Evolutionary conservation across 768 basidiomycete genomes (phyloP), one percentile per base, ranked within the genome.

Genomic region (Agrocybe praecox): DNA sequence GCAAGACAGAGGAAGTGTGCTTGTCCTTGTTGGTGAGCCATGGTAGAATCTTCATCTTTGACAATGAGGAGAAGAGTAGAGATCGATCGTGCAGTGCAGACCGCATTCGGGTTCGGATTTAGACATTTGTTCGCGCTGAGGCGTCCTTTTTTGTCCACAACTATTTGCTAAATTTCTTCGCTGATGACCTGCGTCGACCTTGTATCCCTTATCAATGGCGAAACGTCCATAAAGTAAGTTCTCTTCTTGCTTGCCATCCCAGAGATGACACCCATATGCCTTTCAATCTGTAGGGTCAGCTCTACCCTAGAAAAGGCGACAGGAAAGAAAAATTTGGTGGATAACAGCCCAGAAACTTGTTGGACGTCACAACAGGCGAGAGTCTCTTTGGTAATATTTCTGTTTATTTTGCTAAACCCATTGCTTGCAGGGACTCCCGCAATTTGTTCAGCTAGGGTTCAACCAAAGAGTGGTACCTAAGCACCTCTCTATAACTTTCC

Each of bases 361-460:
- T 93, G 91, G 90, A 87, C 89, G 21, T 92, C 90, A 15, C 86
- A 87, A 69, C 88, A 89, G 80, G 90, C 89, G 56, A 14, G 55
- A 53, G n/a, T 40, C 6, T 34, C 2, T n/a, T 24, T 19, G 32
- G 14, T 47, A n/a, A 11, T 21, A 26, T 21, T 14, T 6, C 18
- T 15, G 40, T 40, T 26, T 36, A 29, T 29, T 19, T 48, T 15
- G 47, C 19, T 10, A 45, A 26, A 42, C 40, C 40, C 43, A 14
- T n/a, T 8, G n/a, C 24, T 51, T 46, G 12, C 12, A 93, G 92
- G 90, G 90, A 21, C 76, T 86, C 11, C 90, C 90, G 1, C 92
- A 93, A 73, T 86, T 76, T 61, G 81, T 94, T 59, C 89, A 90
- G 52, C 71, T 92, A 23, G 69, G 70, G 2, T 94, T 93, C 62